Conservation (phyloP, 2,329 filamentous ascomycete genomes). For the Myriangium duriaei region DNA sequence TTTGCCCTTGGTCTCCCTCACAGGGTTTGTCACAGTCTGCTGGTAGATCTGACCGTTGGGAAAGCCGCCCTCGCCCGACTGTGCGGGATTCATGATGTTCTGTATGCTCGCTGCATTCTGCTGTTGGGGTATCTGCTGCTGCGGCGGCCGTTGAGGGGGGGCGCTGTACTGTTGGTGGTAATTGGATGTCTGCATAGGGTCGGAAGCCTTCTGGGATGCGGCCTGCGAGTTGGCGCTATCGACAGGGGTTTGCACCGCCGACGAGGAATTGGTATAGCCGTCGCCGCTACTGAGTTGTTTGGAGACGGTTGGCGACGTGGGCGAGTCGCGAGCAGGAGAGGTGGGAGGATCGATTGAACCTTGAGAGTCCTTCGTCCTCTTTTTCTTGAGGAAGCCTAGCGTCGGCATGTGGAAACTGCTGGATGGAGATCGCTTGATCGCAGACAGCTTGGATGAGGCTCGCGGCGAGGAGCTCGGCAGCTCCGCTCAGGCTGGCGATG, state of each 20-base stretch:
- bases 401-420: conserved; percentile 64
- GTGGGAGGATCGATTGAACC: conserved; percentile 35
- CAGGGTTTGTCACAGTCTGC: conserved; percentile 24
- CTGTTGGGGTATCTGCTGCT: conserved; percentile 24
- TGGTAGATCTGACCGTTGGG: conserved; percentile 27
- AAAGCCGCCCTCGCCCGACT: conserved; percentile 20
- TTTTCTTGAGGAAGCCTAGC: conserved; percentile 95
- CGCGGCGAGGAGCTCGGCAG: conserved; percentile 7
- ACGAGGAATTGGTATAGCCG: conserved; percentile 20
- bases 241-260: conserved; percentile 20
- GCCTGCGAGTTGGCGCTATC: conserved; percentile 27
- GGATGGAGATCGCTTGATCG: conserved; percentile 7
- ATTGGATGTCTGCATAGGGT: conserved; percentile 29
- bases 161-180: conserved; percentile 19
- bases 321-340: conserved; percentile 38
- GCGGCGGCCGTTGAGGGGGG: conserved; percentile 12
- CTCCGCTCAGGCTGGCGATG: conserved; percentile 10
- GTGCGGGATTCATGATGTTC: conserved; percentile 63
- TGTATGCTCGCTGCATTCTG: conserved; percentile 71
- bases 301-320: conserved; percentile 45
- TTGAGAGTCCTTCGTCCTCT: conserved; percentile 82
- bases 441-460: conserved; percentile 5
- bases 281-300: conserved; percentile 11
- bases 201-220: conserved; percentile 20
- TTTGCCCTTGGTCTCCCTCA: conserved; percentile 83